Conservation (phyloP, 164 flowering plant genomes). For the Vitis amurensis region DNA sequence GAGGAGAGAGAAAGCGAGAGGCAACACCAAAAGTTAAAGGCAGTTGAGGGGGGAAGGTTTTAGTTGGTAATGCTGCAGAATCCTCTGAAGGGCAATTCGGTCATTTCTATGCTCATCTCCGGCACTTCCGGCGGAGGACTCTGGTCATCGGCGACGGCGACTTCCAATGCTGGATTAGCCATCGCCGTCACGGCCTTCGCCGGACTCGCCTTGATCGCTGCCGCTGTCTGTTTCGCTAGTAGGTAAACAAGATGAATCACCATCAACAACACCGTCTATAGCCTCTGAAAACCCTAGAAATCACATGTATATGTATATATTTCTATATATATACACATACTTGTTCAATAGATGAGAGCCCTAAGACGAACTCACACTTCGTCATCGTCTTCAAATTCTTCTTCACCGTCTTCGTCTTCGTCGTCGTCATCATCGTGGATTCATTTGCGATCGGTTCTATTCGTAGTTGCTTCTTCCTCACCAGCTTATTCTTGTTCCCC, state of each 20-base stretch:
- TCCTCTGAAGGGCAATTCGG: conserved; percentile 7
- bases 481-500: conserved; percentile 50
- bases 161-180: conserved; percentile 25
- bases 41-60: neutral
- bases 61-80: conserved; percentile 22
- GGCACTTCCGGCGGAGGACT: conserved; percentile 12
- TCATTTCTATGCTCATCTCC: conserved; percentile 14
- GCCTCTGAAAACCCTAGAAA: conserved; percentile 1
- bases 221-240: conserved; percentile 43
- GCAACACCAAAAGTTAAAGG: too few species aligned
- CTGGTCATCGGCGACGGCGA: conserved; percentile 12
- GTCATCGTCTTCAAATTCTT: conserved; percentile 34
- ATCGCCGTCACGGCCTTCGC: conserved; percentile 69
- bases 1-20: neutral
- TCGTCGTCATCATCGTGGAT: conserved; percentile 70
- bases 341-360: conserved; percentile 63
- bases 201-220: conserved; percentile 57
- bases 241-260: conserved; percentile 43
- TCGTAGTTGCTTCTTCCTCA: conserved; percentile 69
- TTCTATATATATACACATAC: neutral
- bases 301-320: neutral
- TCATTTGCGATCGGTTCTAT: conserved; percentile 82
- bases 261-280: neutral
- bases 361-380: conserved; percentile 68
- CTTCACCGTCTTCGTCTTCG: conserved; percentile 34